Conservation (phyloP, 2,329 filamentous ascomycete species). For the Curvularia verruculosa region DNA sequence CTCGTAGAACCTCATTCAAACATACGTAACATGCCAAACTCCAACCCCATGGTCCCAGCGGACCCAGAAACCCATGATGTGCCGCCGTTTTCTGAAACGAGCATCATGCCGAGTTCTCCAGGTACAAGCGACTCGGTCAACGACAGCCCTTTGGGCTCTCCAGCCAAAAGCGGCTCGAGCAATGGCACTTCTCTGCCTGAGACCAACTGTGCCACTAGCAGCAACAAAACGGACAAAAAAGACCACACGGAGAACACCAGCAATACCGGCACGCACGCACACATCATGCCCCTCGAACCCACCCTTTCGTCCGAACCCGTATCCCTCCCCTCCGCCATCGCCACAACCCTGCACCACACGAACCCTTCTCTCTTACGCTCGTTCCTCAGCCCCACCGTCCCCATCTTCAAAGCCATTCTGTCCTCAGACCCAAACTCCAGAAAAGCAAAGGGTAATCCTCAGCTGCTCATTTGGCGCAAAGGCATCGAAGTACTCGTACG, state of each 20-base stretch:
- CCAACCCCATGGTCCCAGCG: neutral
- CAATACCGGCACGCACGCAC: slow-evolving; percentile 2
- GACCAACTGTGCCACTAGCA: neutral
- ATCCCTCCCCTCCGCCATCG: slow-evolving; percentile 8
- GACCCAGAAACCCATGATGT: neutral
- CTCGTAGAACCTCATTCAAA: neutral
- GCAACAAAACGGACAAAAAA: too few species aligned
- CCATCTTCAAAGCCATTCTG: slow-evolving; percentile 26
- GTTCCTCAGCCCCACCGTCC: slow-evolving; percentile 19
- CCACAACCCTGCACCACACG: slow-evolving; percentile 19
- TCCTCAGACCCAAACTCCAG: too few species aligned
- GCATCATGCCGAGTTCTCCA: neutral
- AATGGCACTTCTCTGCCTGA: too few species aligned
- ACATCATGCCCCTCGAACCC: slow-evolving; percentile 21
- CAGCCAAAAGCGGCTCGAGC: neutral
- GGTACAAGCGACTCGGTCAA: neutral
- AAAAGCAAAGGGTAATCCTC: slow-evolving; percentile 17
- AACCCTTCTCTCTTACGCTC: slow-evolving; percentile 7
- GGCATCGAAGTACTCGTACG: slow-evolving; percentile 27
- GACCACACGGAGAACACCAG: too few species aligned
- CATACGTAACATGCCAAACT: neutral
- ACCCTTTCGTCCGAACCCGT: too few species aligned
- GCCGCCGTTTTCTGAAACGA: neutral
- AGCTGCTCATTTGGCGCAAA: slow-evolving; percentile 30
- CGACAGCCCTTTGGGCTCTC: neutral